Base-by-base conservation (phyloP, 345 rosid genomes). In the Salix koriyanagi region DNA sequence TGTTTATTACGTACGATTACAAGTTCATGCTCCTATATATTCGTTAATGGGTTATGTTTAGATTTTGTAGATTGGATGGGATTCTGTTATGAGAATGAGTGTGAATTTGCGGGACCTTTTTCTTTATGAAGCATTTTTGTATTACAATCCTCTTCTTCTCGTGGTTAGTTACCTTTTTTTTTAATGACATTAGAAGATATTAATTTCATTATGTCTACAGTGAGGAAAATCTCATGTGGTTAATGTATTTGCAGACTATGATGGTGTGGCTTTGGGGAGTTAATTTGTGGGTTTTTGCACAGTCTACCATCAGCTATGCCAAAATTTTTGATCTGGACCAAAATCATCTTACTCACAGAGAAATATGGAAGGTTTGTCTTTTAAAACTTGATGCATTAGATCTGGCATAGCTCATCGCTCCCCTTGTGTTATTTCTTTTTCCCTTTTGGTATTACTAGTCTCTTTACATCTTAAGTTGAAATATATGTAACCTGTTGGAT, bases 251-350 rank as follows among this genome's bases (percentile, higher is more conserved):
- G 75, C 89, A 96, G 98, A 94, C 97, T 34, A 77, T 87, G 91
- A 90, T 89, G 97, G 97, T 92, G 66, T 94, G 99, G 99, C 89
- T 96, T 48, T 96, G 99, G 99, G 99, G 98, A 78, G 83, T 94
- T 65, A 92, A 92, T 77, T 77, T 92, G 79, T 96, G 97, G 97
- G 92, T 92, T 39, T 96, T 96, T 82, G 67, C 92, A 25, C 92
- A 89, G 82, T 88, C 95, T 48, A 93, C 88, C 77, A 86, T 96
- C 71, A 91, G 88, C 76, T 94, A 94, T 80, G 91, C 89, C 58
- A 87, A 89, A 65, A 85, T 94, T 70, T 96, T 96, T 71, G 84
- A 87, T 80, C 90, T 96, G 65, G 94, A 95, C 84, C 95, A 92
- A 79, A 88, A 87, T 80, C 97, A 92, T 88, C 98, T 96, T 62